Percentiles rank a stretch among this genome's conserved stretches.
Conservation (phyloP, 169 alveolate genomes). For the Eimeria mitis region DNA sequence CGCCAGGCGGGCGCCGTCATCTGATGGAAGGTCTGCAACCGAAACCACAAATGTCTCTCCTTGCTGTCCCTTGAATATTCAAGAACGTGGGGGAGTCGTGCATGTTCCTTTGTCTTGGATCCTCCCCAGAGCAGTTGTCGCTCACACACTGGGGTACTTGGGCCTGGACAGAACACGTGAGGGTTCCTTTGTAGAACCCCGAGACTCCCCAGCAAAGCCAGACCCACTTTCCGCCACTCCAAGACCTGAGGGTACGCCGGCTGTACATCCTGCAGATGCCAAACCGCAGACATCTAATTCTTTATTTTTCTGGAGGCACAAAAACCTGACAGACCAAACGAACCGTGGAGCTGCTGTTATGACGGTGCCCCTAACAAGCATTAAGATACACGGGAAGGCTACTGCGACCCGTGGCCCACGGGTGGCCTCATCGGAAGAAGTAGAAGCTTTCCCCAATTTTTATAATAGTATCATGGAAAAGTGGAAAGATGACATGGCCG, state of each 20-base stretch:
- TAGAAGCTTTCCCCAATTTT: neutral
- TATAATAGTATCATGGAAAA: neutral
- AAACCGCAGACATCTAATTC: neutral
- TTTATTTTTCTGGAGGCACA: constrained; percentile 26
- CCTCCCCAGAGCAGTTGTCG: constrained; percentile 66
- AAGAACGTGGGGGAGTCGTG: constrained; percentile 41
- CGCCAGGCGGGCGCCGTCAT: neutral
- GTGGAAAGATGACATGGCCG: constrained; percentile 58
- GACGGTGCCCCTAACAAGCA: constrained; percentile 25
- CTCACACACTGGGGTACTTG: constrained; percentile 15
- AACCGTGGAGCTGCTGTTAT: constrained; percentile 1
- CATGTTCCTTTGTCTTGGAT: constrained; percentile 77
- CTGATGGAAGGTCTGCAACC: neutral
- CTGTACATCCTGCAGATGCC: neutral
- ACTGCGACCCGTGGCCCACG: constrained; percentile 10
- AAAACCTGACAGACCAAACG: neutral
- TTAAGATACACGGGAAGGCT: constrained; percentile 4
- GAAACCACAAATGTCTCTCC: neutral
- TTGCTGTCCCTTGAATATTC: constrained; percentile 5
- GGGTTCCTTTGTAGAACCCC: neutral
- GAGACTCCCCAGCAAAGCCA: neutral
- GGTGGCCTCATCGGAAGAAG: neutral
- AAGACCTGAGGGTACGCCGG: neutral
- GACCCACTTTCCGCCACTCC: neutral
- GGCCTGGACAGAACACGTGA: constrained; percentile 20